A percentile compares a stretch with the other conserved stretches of the same genome.
phyloP scores from a whole-genome alignment of 495 filamentous ascomycete species.

The Astrothelium macrocarpum region DNA sequence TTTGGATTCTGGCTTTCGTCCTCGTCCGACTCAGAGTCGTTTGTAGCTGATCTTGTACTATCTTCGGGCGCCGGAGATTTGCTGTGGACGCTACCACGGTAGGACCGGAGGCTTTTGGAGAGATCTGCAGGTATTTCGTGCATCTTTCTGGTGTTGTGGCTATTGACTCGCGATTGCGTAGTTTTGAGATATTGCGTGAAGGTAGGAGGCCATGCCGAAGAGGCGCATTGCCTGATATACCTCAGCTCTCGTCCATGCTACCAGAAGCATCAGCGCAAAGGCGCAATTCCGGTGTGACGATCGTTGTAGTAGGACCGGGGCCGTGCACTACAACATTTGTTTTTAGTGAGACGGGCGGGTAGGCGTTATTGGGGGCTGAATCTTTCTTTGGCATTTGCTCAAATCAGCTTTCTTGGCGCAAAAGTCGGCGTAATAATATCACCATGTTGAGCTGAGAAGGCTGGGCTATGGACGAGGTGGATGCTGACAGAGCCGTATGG shows the following conservation, averaged over 20 bases:
- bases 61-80: neutral
- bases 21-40: neutral
- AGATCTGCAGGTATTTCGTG: conserved; percentile 19
- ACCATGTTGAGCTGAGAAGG: neutral
- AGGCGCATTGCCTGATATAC: neutral
- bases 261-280: neutral
- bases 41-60: neutral
- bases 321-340: neutral
- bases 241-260: neutral
- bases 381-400: neutral
- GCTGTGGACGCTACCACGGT: conserved; percentile 15
- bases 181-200: neutral
- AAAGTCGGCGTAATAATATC: neutral
- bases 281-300: neutral
- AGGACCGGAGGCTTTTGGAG: conserved; percentile 12
- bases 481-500: too few species aligned
- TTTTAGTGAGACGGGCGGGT: neutral
- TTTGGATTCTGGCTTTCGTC: neutral
- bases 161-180: neutral
- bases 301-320: neutral
- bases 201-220: neutral
- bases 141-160: conserved; percentile 5
- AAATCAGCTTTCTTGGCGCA: neutral
- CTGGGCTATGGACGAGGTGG: neutral
- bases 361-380: neutral